These are phyloP conservation scores for Rhodamnia rubescens DNA, from an alignment of 345 rosid species.

Conservation along the genomic window DNA sequence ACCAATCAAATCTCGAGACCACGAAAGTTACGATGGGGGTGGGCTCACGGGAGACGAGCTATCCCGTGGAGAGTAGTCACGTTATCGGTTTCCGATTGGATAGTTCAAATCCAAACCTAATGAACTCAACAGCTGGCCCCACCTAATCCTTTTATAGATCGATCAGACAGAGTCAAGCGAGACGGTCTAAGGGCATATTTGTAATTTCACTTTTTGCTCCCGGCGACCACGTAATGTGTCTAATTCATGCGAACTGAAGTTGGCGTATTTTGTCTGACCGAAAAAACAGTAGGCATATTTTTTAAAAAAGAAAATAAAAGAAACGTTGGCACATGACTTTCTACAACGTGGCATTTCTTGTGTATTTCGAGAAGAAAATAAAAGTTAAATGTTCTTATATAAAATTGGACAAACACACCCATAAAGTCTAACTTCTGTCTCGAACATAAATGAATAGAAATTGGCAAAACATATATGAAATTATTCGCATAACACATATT, in stretches of 20 bases:
- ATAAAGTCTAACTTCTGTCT: neutral
- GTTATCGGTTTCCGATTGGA: neutral
- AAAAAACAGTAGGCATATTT: too few relatives aligned
- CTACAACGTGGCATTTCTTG: too few relatives aligned
- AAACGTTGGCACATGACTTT: too few relatives aligned
- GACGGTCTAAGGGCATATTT: neutral
- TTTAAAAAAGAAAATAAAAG: too few relatives aligned
- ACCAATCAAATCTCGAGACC: neutral
- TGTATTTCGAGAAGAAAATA: too few relatives aligned
- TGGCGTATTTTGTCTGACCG: too few relatives aligned
- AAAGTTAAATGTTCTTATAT: too few relatives aligned
- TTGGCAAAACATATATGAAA: rapidly evolving
- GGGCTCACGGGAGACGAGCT: neutral
- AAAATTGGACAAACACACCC: too few relatives aligned
- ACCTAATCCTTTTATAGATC: too few relatives aligned
- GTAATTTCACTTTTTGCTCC: neutral
- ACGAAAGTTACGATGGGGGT: neutral
- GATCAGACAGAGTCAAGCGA: neutral
- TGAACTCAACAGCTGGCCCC: neutral
- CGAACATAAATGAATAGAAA: neutral
- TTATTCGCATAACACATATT: rapidly evolving
- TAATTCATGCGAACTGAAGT: too few relatives aligned
- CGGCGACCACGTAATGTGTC: too few relatives aligned
- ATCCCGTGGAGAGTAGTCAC: neutral
- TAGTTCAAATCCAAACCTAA: neutral